These are phyloP conservation scores for Flaveria bidentis DNA, from an alignment of 129 eudicot genomes.

Conservation along the genomic window DNA sequence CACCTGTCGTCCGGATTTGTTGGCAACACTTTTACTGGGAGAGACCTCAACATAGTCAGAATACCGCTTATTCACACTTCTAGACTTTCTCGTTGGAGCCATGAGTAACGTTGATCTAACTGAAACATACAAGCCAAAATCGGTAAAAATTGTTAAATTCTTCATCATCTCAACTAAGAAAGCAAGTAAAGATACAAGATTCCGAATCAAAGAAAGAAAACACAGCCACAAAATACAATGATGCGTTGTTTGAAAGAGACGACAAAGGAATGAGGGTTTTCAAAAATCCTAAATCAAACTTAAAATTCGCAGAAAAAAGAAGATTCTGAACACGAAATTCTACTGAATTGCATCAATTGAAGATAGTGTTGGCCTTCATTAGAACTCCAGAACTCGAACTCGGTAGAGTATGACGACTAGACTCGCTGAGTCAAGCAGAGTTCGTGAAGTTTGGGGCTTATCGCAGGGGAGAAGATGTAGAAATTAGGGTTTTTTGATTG, in stretches of 20 bases:
- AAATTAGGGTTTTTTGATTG: constrained; percentile 26
- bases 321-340: background rate
- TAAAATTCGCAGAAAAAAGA: background rate
- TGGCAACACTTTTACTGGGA: constrained; percentile 45
- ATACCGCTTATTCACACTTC: constrained; percentile 58
- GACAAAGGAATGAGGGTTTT: constrained; percentile 24
- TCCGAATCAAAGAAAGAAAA: background rate
- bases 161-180: constrained; percentile 15
- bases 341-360: background rate
- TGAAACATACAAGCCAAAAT: constrained; percentile 9
- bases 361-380: constrained; percentile 22
- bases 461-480: constrained; percentile 19
- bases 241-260: constrained; percentile 2
- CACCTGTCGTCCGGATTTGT: constrained; percentile 45
- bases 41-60: constrained; percentile 44
- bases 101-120: constrained; percentile 34
- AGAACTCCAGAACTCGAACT: constrained; percentile 18
- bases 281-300: constrained; percentile 15
- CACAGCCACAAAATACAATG: background rate
- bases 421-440: constrained; percentile 27
- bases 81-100: constrained; percentile 63
- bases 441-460: constrained; percentile 36
- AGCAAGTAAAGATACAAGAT: background rate
- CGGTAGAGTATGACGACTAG: constrained; percentile 18
- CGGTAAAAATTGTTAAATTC: constrained; percentile 1